phyloP scores from a whole-genome alignment of 257 asterid genomes.

The Ehretia macrophylla region DNA sequence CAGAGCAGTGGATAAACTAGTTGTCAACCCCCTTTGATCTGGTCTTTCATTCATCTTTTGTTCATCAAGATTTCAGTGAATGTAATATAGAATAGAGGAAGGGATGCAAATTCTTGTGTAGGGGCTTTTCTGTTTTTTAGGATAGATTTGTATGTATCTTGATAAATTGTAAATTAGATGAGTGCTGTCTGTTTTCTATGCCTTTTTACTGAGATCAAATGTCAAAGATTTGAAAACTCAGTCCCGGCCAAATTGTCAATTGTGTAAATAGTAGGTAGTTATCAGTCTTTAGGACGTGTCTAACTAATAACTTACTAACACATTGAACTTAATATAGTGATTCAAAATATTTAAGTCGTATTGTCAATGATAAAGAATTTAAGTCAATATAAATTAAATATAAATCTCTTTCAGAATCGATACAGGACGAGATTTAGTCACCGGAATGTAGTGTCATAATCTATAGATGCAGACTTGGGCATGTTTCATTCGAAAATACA shows the following conservation, averaged over 20 bases:
- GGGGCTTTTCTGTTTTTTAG: background rate
- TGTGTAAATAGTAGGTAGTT: background rate
- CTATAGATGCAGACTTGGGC: too few relatives aligned
- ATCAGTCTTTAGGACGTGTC: background rate
- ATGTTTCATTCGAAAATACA: too few relatives aligned
- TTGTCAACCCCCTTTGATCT: background rate
- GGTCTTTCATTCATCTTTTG: background rate
- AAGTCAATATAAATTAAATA: too few relatives aligned
- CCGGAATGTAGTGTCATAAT: too few relatives aligned
- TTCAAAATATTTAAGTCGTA: too few relatives aligned
- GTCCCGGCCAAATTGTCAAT: background rate
- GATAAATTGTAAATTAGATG: constrained; percentile 2
- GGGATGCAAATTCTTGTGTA: background rate
- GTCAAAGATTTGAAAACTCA: background rate
- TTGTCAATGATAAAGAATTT: too few relatives aligned
- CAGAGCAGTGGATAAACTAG: constrained; percentile 34
- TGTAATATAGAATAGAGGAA: background rate
- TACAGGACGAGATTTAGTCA: too few relatives aligned
- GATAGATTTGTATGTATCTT: background rate
- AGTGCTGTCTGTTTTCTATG: background rate
- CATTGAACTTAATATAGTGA: too few relatives aligned
- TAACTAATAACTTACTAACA: too few relatives aligned
- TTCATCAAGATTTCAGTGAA: background rate
- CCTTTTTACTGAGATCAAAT: background rate
- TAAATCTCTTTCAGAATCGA: too few relatives aligned